Evolutionary conservation across 495 filamentous ascomycete species (phyloP), one percentile per base, ranked within the genome.

Genomic region (Penicillium flavigenum): DNA sequence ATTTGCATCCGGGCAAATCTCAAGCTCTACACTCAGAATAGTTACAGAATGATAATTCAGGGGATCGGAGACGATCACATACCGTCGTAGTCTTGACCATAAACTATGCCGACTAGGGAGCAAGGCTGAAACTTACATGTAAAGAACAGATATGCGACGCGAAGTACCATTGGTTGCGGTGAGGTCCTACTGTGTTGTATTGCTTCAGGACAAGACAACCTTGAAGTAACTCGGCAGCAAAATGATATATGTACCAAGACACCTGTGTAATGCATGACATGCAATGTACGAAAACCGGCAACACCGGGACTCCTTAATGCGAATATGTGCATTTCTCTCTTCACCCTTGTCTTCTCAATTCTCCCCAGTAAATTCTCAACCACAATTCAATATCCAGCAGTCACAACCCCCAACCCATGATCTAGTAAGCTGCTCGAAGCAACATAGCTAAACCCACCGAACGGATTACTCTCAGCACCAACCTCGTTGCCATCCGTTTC

Each of bases 371-470:
- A 48, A 8, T 9, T n/a, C 36, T n/a, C 36, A 17, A 39, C 2
- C 42, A 6, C 42, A 16, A 19, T 19, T 67, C 62, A 74, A 62
- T 65, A 69, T 8, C 63, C 69, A 34, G 64, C 62, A 34, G 65
- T 61, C 61, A 70, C 63, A 31, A 63, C 62, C 17, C 71, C 70
- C 7, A 69, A 32, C 22, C 73, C 73, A 58, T 81, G 77, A 66
- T 91, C 89, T 50, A 98, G 79, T 69, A 98, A 70, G 65, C 92
- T 96, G 67, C 81, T 87, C 50, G 90, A 89, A 20, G 92, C 95
- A 56, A 97, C 92, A 71, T 89, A 98, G 73, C 91, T 96, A 69
- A 98, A 98, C 2, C 95, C 94, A 16, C 92, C 91, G 76, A 98
- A 98, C 1, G 84, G 84, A 72, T 97, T 83, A 39, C 84, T 81